These are phyloP conservation scores for Rossbeevera mucosa DNA, from an alignment of 768 basidiomycete genomes.

Conservation along the genomic window DNA sequence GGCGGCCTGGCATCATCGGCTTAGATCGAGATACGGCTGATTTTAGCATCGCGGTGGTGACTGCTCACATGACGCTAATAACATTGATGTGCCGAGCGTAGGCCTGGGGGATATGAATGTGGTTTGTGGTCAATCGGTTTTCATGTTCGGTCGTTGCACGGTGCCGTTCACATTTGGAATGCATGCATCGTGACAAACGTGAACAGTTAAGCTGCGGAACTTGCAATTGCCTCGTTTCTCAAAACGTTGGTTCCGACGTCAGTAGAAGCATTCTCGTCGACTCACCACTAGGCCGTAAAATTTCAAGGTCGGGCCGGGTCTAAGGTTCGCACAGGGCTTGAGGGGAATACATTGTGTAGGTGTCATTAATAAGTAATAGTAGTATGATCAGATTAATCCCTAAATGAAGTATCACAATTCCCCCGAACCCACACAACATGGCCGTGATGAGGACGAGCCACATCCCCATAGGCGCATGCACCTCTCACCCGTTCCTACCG, in stretches of 20 bases:
- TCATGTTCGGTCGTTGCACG: not conserved
- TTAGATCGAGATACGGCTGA: not conserved
- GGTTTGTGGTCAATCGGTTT: not conserved
- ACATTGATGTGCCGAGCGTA: not conserved
- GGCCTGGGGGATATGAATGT: not conserved
- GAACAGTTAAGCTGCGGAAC: not conserved
- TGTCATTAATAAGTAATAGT: slow-evolving; percentile 14
- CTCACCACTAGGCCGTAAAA: not conserved
- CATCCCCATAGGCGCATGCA: not conserved
- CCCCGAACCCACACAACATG: not conserved
- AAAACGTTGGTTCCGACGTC: not conserved
- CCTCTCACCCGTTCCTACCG: not conserved
- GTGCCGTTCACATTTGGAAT: not conserved
- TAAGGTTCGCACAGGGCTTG: not conserved
- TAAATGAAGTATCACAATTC: slow-evolving; percentile 7
- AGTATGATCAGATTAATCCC: slow-evolving; percentile 25
- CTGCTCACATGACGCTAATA: not conserved
- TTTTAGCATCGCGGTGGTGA: not conserved
- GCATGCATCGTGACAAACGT: not conserved
- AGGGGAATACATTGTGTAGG: slow-evolving; percentile 1
- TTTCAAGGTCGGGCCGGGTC: not conserved
- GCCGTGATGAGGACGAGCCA: not conserved
- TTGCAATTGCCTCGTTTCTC: not conserved
- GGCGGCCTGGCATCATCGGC: not conserved
- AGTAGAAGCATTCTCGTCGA: not conserved